phyloP scores from a whole-genome alignment of 345 rosid genomes.

The Leavenworthia alabamica region DNA sequence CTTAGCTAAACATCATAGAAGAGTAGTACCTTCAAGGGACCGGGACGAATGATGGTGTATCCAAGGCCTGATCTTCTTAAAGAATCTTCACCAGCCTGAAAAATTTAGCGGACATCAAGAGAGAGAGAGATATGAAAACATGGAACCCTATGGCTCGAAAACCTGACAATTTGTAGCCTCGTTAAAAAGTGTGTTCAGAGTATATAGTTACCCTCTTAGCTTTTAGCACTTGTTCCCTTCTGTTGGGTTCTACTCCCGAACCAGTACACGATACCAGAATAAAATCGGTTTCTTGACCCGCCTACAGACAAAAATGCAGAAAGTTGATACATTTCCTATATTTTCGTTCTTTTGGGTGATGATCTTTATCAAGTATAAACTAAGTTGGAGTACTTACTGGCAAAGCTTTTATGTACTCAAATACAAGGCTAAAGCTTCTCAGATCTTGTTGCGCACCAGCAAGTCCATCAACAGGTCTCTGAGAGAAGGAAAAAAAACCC shows the following conservation, averaged over 20 bases:
- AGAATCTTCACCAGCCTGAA: conserved; percentile 89
- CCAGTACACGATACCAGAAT: conserved; percentile 88
- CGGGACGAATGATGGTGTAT: conserved; percentile 89
- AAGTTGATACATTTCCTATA: not conserved
- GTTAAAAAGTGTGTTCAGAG: not conserved
- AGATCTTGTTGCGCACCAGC: conserved; percentile 60
- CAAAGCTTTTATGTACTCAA: conserved; percentile 86
- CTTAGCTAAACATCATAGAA: conserved; percentile 1
- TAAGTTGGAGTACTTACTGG: conserved; percentile 50
- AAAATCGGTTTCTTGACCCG: conserved; percentile 96
- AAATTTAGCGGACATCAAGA: not conserved
- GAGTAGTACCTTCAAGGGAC: conserved; percentile 64
- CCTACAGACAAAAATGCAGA: conserved; percentile 44
- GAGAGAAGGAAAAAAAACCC: conserved; percentile 29
- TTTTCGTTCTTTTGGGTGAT: not conserved
- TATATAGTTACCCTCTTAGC: conserved; percentile 64
- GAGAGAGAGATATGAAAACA: not conserved
- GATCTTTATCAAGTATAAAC: not conserved
- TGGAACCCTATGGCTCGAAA: not conserved
- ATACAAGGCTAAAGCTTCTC: conserved; percentile 73
- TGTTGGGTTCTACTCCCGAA: conserved; percentile 69
- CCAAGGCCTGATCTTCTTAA: conserved; percentile 94
- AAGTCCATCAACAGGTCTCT: conserved; percentile 71
- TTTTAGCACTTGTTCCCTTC: conserved; percentile 92
- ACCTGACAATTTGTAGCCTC: not conserved